These are phyloP conservation scores for Phanerochaete sordida DNA, from an alignment of 768 basidiomycete genomes.

Conservation along the genomic window DNA sequence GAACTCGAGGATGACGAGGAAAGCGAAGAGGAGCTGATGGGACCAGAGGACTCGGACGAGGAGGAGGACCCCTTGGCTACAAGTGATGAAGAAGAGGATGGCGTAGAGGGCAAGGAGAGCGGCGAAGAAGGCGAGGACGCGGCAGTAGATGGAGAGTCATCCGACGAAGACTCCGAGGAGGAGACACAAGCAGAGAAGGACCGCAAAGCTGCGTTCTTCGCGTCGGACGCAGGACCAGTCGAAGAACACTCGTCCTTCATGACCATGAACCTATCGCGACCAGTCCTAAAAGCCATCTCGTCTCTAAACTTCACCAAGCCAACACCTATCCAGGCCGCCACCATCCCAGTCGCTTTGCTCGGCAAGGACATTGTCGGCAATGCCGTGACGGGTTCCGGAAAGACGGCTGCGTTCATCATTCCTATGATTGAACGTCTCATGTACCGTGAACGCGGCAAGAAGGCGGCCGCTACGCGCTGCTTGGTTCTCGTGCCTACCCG, in stretches of 20 bases:
- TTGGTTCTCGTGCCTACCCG: conserved; percentile 92
- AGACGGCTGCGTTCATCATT: conserved; percentile 96
- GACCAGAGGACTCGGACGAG: conserved; percentile 11
- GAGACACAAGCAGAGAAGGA: conserved; percentile 58
- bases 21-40: conserved; percentile 26
- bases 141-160: conserved; percentile 44
- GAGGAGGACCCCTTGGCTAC: conserved; percentile 35
- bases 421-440: conserved; percentile 91
- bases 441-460: conserved; percentile 87
- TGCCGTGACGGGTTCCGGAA: conserved; percentile 96
- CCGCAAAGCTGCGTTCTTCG: conserved; percentile 88
- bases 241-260: conserved; percentile 77
- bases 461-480: conserved; percentile 83
- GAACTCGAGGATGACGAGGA: conserved; percentile 36
- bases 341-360: conserved; percentile 89
- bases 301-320: conserved; percentile 77
- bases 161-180: conserved; percentile 58
- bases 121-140: conserved; percentile 22
- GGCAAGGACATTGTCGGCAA: conserved; percentile 96
- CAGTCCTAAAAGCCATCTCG: conserved; percentile 87
- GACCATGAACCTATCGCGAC: conserved; percentile 93
- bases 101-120: too few species aligned
- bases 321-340: conserved; percentile 93
- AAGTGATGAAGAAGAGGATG: conserved; percentile 38
- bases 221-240: conserved; percentile 43